phyloP scores from a whole-genome alignment of 768 basidiomycete genomes.

The Auricularia sp. region DNA sequence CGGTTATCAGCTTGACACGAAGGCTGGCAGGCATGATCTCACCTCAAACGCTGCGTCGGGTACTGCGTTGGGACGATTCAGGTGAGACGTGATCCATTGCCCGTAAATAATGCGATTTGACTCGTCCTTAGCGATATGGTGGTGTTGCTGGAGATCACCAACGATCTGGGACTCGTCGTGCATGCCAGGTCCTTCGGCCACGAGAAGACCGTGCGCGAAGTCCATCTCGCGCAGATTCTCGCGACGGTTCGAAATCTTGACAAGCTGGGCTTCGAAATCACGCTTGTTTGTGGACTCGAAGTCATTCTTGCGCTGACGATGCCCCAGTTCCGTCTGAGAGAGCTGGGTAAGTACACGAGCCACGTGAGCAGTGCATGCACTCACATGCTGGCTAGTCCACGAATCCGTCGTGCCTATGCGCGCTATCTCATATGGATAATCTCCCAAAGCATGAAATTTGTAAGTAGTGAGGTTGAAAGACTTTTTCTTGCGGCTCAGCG shows the following conservation, averaged over 20 bases:
- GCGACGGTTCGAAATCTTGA: background rate
- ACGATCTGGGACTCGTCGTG: background rate
- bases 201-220: background rate
- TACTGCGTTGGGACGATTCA: background rate
- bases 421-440: constrained; percentile 20
- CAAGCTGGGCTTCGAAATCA: background rate
- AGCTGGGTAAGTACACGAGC: background rate
- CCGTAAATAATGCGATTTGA: background rate
- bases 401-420: constrained; percentile 26
- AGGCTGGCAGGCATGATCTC: background rate
- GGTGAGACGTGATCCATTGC: background rate
- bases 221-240: background rate
- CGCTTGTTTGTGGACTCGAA: constrained; percentile 1
- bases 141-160: background rate
- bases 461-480: constrained; percentile 23
- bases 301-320: constrained; percentile 1
- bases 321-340: background rate
- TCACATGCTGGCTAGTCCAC: constrained; percentile 16
- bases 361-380: background rate
- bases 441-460: constrained; percentile 28
- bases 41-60: background rate
- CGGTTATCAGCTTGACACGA: background rate
- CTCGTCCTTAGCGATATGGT: background rate
- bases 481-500: constrained; percentile 5
- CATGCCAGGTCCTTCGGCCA: background rate